Evolutionary conservation across 495 filamentous ascomycete genomes (phyloP).

Genomic region (Xylaria intraflava): DNA sequence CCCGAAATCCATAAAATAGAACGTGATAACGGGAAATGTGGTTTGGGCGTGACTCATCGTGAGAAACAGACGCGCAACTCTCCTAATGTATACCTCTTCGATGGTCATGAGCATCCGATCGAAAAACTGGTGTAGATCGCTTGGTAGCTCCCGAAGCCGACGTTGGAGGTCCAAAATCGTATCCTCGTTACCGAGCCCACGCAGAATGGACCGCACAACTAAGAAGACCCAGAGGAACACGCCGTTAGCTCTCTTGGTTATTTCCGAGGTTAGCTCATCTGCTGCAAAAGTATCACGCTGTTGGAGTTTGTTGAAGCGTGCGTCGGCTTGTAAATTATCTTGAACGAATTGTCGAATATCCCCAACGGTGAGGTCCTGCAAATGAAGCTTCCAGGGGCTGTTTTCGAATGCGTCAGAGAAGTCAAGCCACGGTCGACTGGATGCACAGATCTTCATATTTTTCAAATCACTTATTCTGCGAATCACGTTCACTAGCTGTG

Average conservation of each 20-base stretch:
- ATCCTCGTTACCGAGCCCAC: constrained; percentile 16
- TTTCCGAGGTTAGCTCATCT: constrained; percentile 6
- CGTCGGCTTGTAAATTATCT: constrained; percentile 10
- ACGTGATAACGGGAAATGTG: background rate
- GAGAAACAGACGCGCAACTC: background rate
- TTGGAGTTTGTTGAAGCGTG: constrained; percentile 7
- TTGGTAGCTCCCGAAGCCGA: constrained; percentile 16
- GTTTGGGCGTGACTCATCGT: background rate
- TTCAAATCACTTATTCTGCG: background rate
- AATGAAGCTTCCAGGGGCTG: constrained; percentile 21
- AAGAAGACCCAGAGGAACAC: constrained; percentile 31
- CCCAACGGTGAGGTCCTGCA: constrained; percentile 24
- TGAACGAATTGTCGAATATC: constrained; percentile 27
- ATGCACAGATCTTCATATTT: constrained; percentile 31
- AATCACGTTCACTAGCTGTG: constrained; percentile 21
- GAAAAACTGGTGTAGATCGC: constrained; percentile 19
- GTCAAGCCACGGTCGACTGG: constrained; percentile 27
- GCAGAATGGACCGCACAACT: constrained; percentile 19
- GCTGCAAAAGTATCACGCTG: background rate
- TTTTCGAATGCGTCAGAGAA: constrained; percentile 21
- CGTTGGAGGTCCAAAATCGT: constrained; percentile 15
- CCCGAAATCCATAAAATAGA: background rate
- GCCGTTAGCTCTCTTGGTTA: constrained; percentile 18
- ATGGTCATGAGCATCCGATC: constrained; percentile 7
- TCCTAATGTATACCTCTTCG: background rate